Evolutionary conservation across 2,329 filamentous ascomycete genomes (phyloP), one percentile per base, ranked within the genome.

Genomic region (Ceratocystis lukuohia): DNA sequence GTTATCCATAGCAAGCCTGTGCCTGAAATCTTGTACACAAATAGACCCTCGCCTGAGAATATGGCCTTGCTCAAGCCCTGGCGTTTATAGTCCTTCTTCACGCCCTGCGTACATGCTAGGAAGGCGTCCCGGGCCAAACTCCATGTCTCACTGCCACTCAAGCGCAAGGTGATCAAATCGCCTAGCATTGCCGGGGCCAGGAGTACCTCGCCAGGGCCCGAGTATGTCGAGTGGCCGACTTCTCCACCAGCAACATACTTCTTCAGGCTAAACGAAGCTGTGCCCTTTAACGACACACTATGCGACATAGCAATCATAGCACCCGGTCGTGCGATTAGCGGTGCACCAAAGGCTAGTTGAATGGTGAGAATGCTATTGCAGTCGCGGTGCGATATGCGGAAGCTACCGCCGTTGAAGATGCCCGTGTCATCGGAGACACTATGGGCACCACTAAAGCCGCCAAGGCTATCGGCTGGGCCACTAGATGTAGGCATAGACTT

Each of bases 361-460:
- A 96, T 76, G 0, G 92, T 97, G 69, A 96, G 76, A 70, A 96
- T 87, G 0, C 89, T 91, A 74, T 97, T 99, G 67, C 85, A 87
- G 75, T 96, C 91, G 25, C 94, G 83, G 73, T 99, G 94, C 72
- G 89, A 94, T 73, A 97, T 91, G 56, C 94, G 83, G 74, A 93
- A 99, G 73, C 89, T 93, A 12, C 94, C 94, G 17, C 94, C 94
- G 74, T 97, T 97, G 79, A 97, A 99, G 0, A 88, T 94, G n/a
- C 94, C 94, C 1, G 96, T 84, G 71, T 96, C 92, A 74, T 97
- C 94, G 37, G 84, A 79, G 0, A 82, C 81, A 0, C 87, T 78
- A 7, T 50, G 33, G 1, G 68, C 67, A 22, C 68, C 68, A 41
- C 62, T 20, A 62, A 67, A 45, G 67, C 69, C 0, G 82, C 84